Evolutionary conservation across 2,329 filamentous ascomycete genomes (phyloP), one percentile per base, ranked within the genome.

Genomic region (Neofusicoccum umdonicola): DNA sequence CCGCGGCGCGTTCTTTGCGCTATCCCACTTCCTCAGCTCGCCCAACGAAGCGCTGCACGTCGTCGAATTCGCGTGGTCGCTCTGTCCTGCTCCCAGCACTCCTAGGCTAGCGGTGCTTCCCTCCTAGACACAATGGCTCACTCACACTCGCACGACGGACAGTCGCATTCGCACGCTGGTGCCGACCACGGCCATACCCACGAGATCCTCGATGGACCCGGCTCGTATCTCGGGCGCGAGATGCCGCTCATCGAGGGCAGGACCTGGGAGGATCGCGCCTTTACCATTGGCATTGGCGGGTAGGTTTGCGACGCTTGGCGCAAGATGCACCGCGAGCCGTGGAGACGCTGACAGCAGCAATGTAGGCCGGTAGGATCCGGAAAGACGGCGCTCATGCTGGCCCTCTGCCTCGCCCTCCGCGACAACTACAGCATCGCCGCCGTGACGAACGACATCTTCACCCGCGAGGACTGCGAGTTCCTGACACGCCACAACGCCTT

Each of bases 401-500:
- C 91, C 44, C 90, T 98, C 70, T 97, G 93, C 82, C 88, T 88
- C 41, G 89, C 90, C 7, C 88, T 99, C 6, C 90, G 95, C 67
- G 84, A 88, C 58, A 83, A 86, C 63, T 93, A 91, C 85, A 92
- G 89, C 74, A 90, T 99, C 73, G 95, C 95, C 0, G 95, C 93
- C 66, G 94, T 99, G 22, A 99, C 95, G 57, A 98, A 98, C 84
- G 94, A 98, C 83, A 98, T 98, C 83, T 98, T 98, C 84, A 98
- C 94, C 22, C 90, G 84, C 69, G 95, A 99, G 81, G 95, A 99
- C 83, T 93, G 93, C 82, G 95, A 98, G 79, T 99, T 99, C 82
- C 88, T 99, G 31, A 96, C 92, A 66, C 88, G 88, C 65, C 85
- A 97, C 84, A 85, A 87, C 69, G 95, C 95, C 5, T 88, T 98